Evolutionary conservation across 2,329 filamentous ascomycete genomes (phyloP), one percentile per base, ranked within the genome.

Genomic region (Tolypocladium tundrense): DNA sequence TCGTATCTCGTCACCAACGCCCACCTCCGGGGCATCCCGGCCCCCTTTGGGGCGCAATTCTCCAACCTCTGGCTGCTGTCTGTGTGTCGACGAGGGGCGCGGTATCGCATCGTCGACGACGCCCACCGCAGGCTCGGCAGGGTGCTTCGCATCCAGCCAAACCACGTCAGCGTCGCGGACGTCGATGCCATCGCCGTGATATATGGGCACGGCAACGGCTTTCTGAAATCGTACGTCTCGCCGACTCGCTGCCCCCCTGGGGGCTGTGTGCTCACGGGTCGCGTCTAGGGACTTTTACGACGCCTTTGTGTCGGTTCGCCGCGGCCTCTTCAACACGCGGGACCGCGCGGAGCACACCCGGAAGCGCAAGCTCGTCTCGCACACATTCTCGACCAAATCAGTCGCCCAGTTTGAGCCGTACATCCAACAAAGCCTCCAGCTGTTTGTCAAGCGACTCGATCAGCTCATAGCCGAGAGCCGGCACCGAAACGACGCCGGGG

Each of bases 281-380:
- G 19, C 8, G 21, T 51, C 5, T 50, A 91, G 88, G 48, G 86
- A 93, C 2, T 96, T 92, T 74, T 96, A 96, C 66, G 90, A 96
- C 67, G 88, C 90, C 54, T 96, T 96, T 66, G 91, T 96, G 57
- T 92, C 88, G 14, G 95, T 96, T 67, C 83, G 82, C 55, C 84
- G 90, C 14, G 91, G 91, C 24, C 79, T 97, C 14, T 97, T 96
- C 83, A 96, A 95, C 72, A 96, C 91, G 0, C 81, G 92, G 39
- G 85, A 92, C 73, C 83, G 92, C 54, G 78, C 78, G 0, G 90
- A 96, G 67, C 91, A 97, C 71, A 87, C 87, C 0, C 85, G 91
- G 62, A 97, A 96, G 80, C 84, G 91, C 66, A 96, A 96, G 80
- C 87, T 90, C 2, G 84, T 96, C 53, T 86, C 89, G 1, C 90